Evolutionary conservation across 345 rosid species (phyloP), one percentile per base, ranked within the genome.

Genomic region (Theobroma cacao): DNA sequence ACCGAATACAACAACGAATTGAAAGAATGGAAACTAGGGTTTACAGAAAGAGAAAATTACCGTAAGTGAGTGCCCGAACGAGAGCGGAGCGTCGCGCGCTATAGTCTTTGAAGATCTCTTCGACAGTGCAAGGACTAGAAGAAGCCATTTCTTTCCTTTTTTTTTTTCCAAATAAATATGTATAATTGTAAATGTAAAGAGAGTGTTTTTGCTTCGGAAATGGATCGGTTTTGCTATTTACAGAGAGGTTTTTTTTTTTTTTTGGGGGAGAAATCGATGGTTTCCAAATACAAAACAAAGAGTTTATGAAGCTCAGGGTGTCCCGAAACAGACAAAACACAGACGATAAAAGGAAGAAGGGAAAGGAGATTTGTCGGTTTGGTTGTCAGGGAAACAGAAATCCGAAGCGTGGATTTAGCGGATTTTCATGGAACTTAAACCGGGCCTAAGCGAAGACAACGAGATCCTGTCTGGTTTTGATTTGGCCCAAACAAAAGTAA

Each of bases 21-120:
- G 17, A 55, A 67, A 20, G 18, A 75, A 41, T 17, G 7, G 7
- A 66, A 62, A 26, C 52, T 43, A 78, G 79, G 61, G 75, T 26
- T 76, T 70, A 60, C 38, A 78, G 7, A 64, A 60, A 59, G 68
- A 61, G 64, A 50, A 22, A 31, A 12, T 22, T 67, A 97, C 99
- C 99, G 84, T 77, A 79, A 75, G 95, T 93, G 74, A 97, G 94
- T 84, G 99, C 99, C 62, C 96, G 96, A 66, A 94, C 92, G 60
- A 97, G 92, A 74, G 88, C 98, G 36, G 89, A 28, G 80, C 98
- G 94, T 58, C 99, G 97, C 78, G 94, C 82, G 71, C 61, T 80
- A 77, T 81, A 90, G 82, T 93, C 98, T 48, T 90, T 91, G 81
- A 90, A 87, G 90, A 93, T 93, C 85, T 87, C 98, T 87, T 93